These are phyloP conservation scores for Acacia crassicarpa DNA, from an alignment of 306 rosid species.

Conservation along the genomic window DNA sequence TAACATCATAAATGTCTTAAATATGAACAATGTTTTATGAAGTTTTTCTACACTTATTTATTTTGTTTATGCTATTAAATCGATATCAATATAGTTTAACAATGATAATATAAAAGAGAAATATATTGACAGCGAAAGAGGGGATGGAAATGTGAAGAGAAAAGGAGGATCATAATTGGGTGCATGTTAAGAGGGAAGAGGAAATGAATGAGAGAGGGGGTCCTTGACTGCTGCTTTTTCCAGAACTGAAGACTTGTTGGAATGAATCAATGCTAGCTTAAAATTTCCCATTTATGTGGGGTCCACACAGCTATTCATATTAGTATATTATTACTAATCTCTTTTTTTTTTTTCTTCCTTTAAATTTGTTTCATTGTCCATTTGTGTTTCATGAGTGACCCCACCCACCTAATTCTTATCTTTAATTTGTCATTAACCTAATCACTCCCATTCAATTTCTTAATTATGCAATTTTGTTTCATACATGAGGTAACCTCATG, in stretches of 20 bases:
- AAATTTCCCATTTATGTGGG: slow-evolving; percentile 9
- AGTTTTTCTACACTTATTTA: not conserved
- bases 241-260: slow-evolving; percentile 42
- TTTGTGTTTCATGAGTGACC: not conserved
- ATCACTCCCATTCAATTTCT: not conserved
- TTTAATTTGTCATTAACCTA: not conserved
- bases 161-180: slow-evolving; percentile 81
- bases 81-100: not conserved
- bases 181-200: slow-evolving; percentile 88
- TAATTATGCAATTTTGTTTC: not conserved
- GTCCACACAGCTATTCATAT: not conserved
- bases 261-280: slow-evolving; percentile 24
- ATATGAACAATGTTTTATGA: not conserved
- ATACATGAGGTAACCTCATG: too few relatives aligned
- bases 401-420: not conserved
- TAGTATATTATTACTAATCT: not conserved
- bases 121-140: not conserved
- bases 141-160: slow-evolving; percentile 1
- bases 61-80: not conserved
- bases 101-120: not conserved
- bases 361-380: slow-evolving; percentile 14
- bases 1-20: not conserved
- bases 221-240: slow-evolving; percentile 45
- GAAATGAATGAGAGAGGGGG: slow-evolving; percentile 70
- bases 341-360: slow-evolving; percentile 9